These are phyloP conservation scores for Scenedesmus sp. DNA, from an alignment of 163 green algal species.

Conservation along the genomic window DNA sequence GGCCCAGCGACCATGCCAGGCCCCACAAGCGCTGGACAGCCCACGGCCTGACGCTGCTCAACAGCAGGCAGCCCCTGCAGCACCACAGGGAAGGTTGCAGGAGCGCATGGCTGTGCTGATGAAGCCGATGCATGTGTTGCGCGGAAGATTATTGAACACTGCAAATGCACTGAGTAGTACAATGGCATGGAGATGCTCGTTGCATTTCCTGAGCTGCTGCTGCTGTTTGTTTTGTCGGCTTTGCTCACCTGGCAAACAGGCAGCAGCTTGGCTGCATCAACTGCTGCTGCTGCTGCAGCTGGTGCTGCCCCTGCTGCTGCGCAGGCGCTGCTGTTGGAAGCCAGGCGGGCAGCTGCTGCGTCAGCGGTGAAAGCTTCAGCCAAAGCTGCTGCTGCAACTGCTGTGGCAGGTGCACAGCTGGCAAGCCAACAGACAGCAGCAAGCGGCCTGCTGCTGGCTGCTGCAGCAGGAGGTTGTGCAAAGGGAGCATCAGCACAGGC, in stretches of 20 bases:
- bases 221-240: conserved; percentile 5
- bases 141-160: too few relatives aligned
- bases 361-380: neutral
- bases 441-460: neutral
- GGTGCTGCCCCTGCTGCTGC: neutral
- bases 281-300: conserved; percentile 1
- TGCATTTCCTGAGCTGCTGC: neutral
- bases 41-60: neutral
- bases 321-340: neutral
- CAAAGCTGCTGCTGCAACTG: neutral
- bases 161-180: too few relatives aligned
- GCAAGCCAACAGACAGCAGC: neutral
- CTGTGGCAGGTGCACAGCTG: neutral
- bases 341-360: neutral
- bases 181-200: neutral
- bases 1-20: neutral
- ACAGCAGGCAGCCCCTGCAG: conserved; percentile 12
- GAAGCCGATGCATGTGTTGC: neutral
- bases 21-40: neutral
- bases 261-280: conserved; percentile 1
- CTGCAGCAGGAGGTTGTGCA: neutral
- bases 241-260: neutral
- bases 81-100: neutral
- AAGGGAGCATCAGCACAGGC: neutral
- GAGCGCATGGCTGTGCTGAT: neutral